These are phyloP conservation scores for Bjerkandera adusta DNA, from an alignment of 1,284 basidiomycete species.

Conservation along the genomic window DNA sequence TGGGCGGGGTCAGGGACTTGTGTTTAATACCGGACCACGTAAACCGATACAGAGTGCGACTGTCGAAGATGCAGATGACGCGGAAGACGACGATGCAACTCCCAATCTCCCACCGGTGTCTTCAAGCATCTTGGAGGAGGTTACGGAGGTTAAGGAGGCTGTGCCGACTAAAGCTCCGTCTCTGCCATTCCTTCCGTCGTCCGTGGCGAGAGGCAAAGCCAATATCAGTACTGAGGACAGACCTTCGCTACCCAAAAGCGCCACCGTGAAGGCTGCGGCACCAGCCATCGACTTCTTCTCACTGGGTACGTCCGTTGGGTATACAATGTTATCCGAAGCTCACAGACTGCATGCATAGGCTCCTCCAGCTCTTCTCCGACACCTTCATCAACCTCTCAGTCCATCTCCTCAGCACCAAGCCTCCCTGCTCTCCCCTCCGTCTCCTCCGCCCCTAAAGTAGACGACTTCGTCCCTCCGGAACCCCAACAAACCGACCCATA, in stretches of 20 bases:
- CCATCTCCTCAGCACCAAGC: conserved; percentile 19
- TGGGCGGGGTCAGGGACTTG: conserved; percentile 56
- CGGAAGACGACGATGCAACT: conserved; percentile 8
- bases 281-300: conserved; percentile 70
- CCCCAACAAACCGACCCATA: conserved; percentile 77
- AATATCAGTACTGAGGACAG: conserved; percentile 61
- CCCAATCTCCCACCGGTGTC: conserved; percentile 9
- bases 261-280: conserved; percentile 29
- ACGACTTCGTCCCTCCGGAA: conserved; percentile 72
- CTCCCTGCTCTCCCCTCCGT: conserved; percentile 27
- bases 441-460: conserved; percentile 68
- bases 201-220: conserved; percentile 52
- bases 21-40: conserved; percentile 43
- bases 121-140: conserved; percentile 14
- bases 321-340: neutral
- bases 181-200: conserved; percentile 54
- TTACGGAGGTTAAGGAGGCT: conserved; percentile 5
- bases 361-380: conserved; percentile 20
- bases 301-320: conserved; percentile 31
- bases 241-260: conserved; percentile 31
- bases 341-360: conserved; percentile 8
- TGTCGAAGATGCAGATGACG: conserved; percentile 26
- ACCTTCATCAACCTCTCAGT: conserved; percentile 17
- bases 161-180: conserved; percentile 23
- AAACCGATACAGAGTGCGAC: conserved; percentile 12